phyloP scores from a whole-genome alignment of 495 filamentous ascomycete genomes.

The Hypomontagnella monticulosa region DNA sequence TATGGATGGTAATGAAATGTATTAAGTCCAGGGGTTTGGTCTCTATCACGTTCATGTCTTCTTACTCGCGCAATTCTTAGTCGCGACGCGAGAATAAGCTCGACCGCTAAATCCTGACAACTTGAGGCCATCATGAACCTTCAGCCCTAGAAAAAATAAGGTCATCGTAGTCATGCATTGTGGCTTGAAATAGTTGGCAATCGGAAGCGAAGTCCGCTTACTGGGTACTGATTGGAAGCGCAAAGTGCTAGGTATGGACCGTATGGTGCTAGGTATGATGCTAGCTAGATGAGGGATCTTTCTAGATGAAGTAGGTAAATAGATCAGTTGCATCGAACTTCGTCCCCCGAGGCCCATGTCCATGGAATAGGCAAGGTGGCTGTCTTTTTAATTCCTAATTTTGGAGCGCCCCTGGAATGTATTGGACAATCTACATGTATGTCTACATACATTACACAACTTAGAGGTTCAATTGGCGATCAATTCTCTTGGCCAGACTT shows the following conservation, averaged over 20 bases:
- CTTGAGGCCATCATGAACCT: slow-evolving; percentile 17
- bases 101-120: slow-evolving; percentile 8
- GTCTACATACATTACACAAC: too few species aligned
- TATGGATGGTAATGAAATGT: too few species aligned
- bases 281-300: too few species aligned
- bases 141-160: background rate
- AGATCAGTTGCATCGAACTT: slow-evolving; percentile 19
- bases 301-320: background rate
- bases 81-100: background rate
- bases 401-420: slow-evolving; percentile 3
- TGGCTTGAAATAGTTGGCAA: slow-evolving; percentile 2
- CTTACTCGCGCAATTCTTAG: background rate
- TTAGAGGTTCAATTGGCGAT: too few species aligned
- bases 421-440: too few species aligned
- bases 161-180: slow-evolving; percentile 14
- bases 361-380: slow-evolving; percentile 3
- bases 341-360: slow-evolving; percentile 1
- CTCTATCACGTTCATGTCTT: background rate
- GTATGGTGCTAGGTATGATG: too few species aligned
- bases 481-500: too few species aligned
- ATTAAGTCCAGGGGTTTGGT: slow-evolving; percentile 5
- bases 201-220: slow-evolving; percentile 10
- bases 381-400: background rate
- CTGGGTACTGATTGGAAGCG: background rate
- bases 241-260: too few species aligned